Evolutionary conservation across 1,284 basidiomycete species (phyloP), one percentile per base, ranked within the genome.

Genomic region (Ceratobasidium sp.): DNA sequence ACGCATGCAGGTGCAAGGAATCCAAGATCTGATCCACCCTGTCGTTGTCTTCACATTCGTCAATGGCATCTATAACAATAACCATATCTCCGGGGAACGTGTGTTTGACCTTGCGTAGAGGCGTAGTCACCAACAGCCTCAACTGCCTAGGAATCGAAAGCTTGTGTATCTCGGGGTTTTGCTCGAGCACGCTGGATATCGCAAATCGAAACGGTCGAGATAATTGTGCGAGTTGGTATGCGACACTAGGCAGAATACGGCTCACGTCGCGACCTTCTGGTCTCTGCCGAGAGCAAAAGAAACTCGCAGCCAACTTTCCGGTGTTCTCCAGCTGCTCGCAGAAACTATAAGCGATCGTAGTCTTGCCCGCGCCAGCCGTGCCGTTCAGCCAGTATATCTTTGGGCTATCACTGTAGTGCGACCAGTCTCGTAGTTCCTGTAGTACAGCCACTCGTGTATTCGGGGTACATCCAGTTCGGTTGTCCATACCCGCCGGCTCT

Each of bases 361-460:
- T 65, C 37, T 65, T 65, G n/a, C 62, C 62, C 11, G 40, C 11
- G 40, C 40, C 40, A 43, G 40, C 40, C 54, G 15, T 32, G 15
- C 54, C 54, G 17, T 54, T 68, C 25, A 68, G 15, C 66, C 66
- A 68, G 43, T 68, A 52, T 15, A 68, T 22, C 22, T 17, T 54
- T 4, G 1, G 32, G 19, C 25, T 8, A 7, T 34, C 25, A n/a
- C 17, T 22, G 37, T 68, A 25, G 22, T 54, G 13, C 5, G 66
- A 15, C 66, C 66, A 68, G 11, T 34, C 32, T 0, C 11, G 32
- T 1, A 68, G 25, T 29, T 56, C 2, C 8, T 25, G 25, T 11
- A 56, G 22, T 11, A 56, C 54, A 25, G 3, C 54, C 25, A 56
- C 54, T 22, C 54, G 54, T 4, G 54, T 56, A 13, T 56, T 25